Evolutionary conservation across 78 protist species (phyloP).

Genomic region (Dictyostelium intermedium): DNA sequence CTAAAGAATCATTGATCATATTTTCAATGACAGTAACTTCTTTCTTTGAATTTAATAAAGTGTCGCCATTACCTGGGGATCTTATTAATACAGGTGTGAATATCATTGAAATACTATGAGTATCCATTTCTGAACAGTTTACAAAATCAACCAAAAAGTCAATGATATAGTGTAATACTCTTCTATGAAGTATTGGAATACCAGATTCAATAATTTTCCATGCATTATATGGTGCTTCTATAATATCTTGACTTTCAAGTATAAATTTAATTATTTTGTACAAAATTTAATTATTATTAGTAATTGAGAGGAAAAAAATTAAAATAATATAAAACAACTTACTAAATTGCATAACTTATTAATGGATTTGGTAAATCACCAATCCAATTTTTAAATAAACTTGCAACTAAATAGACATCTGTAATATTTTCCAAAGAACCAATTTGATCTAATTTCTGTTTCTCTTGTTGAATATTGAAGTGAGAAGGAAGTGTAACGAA

Average conservation of each 20-base stretch:
- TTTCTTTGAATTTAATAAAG: conserved; percentile 23
- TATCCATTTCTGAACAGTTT: conserved; percentile 6
- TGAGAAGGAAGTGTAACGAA: conserved; percentile 18
- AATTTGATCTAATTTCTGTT: conserved; percentile 48
- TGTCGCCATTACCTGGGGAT: conserved; percentile 1
- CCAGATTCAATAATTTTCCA: conserved; percentile 42
- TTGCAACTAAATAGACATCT: conserved; percentile 38
- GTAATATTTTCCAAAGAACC: conserved; percentile 14
- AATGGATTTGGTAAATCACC: conserved; percentile 71
- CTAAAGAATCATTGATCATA: conserved; percentile 21
- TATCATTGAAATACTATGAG: conserved; percentile 9
- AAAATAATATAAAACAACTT: background rate
- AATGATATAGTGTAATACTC: conserved; percentile 28
- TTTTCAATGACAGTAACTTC: conserved; percentile 35
- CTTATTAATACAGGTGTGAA: conserved; percentile 56
- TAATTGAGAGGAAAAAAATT: background rate
- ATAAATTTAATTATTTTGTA: too few species aligned
- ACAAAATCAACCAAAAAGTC: conserved; percentile 65
- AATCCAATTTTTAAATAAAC: conserved; percentile 66
- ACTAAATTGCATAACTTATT: conserved; percentile 60
- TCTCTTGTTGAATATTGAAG: conserved; percentile 13
- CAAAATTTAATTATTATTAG: background rate
- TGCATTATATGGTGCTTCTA: conserved; percentile 30
- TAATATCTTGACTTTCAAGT: conserved; percentile 68
- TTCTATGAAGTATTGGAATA: conserved; percentile 41